A percentile compares a stretch with the other conserved stretches of the same genome.
phyloP scores from a whole-genome alignment of 306 rosid genomes.

The Sindora glabra region DNA sequence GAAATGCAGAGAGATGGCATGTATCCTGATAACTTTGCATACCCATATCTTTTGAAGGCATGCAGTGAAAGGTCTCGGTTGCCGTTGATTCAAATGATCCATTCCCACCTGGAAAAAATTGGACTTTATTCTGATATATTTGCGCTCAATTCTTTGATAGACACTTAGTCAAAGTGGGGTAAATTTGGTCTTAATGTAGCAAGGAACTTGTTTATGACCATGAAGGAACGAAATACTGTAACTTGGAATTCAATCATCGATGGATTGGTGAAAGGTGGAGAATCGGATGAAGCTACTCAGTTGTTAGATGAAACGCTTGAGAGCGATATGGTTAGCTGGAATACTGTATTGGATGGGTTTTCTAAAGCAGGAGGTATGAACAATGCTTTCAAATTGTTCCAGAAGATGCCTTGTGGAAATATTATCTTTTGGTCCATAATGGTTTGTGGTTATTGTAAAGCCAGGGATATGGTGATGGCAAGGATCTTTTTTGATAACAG shows the following conservation, averaged over 20 bases:
- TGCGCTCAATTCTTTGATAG: constrained; percentile 63
- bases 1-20: constrained; percentile 42
- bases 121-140: constrained; percentile 54
- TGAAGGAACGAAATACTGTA: constrained; percentile 51
- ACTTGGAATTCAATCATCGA: constrained; percentile 66
- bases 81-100: constrained; percentile 44
- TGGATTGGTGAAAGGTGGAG: constrained; percentile 45
- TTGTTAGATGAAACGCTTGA: constrained; percentile 70
- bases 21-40: constrained; percentile 55
- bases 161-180: constrained; percentile 55
- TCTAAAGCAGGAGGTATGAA: constrained; percentile 54
- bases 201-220: constrained; percentile 35
- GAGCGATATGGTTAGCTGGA: constrained; percentile 78
- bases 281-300: constrained; percentile 35
- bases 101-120: constrained; percentile 50
- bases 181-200: constrained; percentile 36
- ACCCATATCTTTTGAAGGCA: constrained; percentile 44
- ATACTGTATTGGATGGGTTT: constrained; percentile 67
- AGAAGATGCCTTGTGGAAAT: constrained; percentile 64
- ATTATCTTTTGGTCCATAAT: constrained; percentile 69
- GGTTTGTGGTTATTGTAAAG: constrained; percentile 60
- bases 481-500: constrained; percentile 57
- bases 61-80: constrained; percentile 37
- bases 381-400: constrained; percentile 55
- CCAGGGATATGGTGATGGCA: constrained; percentile 73